phyloP scores from a whole-genome alignment of 768 basidiomycete genomes.

The Termitomyces bulborhizus region DNA sequence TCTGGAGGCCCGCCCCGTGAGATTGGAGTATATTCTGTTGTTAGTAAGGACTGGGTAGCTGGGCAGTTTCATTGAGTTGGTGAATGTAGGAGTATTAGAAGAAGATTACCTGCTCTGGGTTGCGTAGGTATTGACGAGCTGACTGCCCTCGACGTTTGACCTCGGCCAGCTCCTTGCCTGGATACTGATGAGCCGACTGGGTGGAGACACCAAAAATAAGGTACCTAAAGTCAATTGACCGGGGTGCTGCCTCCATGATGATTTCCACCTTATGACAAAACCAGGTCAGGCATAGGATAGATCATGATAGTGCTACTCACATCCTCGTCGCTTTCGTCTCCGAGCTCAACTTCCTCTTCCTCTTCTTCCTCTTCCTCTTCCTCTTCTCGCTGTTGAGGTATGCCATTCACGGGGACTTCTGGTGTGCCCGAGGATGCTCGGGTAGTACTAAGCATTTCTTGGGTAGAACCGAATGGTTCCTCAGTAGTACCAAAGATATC shows the following conservation, averaged over 20 bases:
- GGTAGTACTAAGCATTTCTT: slow-evolving; percentile 1
- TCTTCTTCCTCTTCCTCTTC: slow-evolving; percentile 24
- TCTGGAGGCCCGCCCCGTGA: slow-evolving; percentile 46
- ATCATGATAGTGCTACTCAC: slow-evolving; percentile 15
- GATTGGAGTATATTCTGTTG: slow-evolving; percentile 79
- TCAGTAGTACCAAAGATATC: slow-evolving; percentile 9
- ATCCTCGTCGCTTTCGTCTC: slow-evolving; percentile 41
- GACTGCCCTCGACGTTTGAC: slow-evolving; percentile 23
- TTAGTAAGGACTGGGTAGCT: slow-evolving; percentile 53
- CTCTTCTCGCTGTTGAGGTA: slow-evolving; percentile 9
- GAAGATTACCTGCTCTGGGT: slow-evolving; percentile 25
- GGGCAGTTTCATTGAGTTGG: slow-evolving; percentile 8
- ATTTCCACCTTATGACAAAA: slow-evolving; percentile 74
- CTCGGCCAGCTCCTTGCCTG: slow-evolving; percentile 30
- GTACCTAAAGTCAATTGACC: slow-evolving; percentile 72
- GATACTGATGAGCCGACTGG: background rate
- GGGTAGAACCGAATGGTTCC: no score
- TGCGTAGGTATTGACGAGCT: slow-evolving; percentile 25
- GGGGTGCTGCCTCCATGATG: slow-evolving; percentile 75
- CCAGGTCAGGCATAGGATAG: background rate
- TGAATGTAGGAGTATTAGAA: background rate
- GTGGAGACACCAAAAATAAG: slow-evolving; percentile 5
- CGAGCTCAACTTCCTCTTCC: slow-evolving; percentile 24
- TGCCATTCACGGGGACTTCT: slow-evolving; percentile 28
- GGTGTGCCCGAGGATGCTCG: slow-evolving; percentile 14